Evolutionary conservation across 345 rosid species (phyloP), one percentile per base, ranked within the genome.

Genomic region (Crucihimalaya himalaica): DNA sequence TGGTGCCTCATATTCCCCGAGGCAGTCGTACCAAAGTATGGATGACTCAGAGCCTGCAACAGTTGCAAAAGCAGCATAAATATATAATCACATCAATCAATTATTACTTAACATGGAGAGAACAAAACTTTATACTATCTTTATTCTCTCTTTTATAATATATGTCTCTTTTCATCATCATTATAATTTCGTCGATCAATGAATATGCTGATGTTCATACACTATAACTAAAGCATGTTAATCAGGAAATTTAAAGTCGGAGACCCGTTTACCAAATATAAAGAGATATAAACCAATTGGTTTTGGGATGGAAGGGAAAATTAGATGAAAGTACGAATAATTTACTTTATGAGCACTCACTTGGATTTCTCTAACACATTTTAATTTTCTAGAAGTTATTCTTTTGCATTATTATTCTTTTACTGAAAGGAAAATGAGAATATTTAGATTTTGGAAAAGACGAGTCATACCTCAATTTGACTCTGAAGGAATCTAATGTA

Each of bases 401-500:
- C 1, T 0, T 28, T 48, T 29, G 32, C 21, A 55, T 58, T 40
- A n/a, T 37, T 61, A 39, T 66, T n/a, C 8, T 35, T 27, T 25
- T 14, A 14, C 8, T 45, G 14, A 61, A 69, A 61, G n/a, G 5
- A 70, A 76, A 76, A 20, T 63, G 66, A 65, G 73, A 59, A 60
- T 72, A 64, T 66, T 29, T 40, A 43, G 72, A 58, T 53, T 40
- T 45, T 37, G 48, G 78, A 73, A 73, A 73, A 73, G 77, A 73
- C 69, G 70, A 68, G 69, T 80, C 83, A 66, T 79, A 90, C 99
- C 97, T 94, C 93, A 86, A 90, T 87, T 85, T 95, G 99, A 89
- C 87, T 84, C 72, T 92, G 97, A 76, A 95, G 99, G 99, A 92
- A 92, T 95, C 99, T 92, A 81, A 95, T 95, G 89, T 95, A 92